A percentile compares a stretch with the other conserved stretches of the same genome.
These are phyloP conservation scores for Sphaerostilbella broomeana DNA, from an alignment of 2,329 filamentous ascomycete genomes.

Conservation along the genomic window DNA sequence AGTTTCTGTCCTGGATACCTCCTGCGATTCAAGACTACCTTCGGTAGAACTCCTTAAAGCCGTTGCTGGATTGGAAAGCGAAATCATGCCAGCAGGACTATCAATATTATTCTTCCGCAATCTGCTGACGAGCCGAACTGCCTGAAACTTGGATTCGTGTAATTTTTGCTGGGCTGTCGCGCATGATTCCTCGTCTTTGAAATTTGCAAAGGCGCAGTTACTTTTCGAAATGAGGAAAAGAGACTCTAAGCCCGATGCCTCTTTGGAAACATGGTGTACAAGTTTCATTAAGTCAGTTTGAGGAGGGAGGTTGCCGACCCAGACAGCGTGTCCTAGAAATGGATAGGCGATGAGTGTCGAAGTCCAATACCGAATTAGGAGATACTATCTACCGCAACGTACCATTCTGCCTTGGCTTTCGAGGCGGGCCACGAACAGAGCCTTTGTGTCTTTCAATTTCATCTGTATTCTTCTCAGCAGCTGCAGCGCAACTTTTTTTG, in stretches of 20 bases:
- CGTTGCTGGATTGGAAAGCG: conserved; percentile 49
- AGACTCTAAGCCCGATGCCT: conserved; percentile 74
- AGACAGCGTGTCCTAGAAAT: conserved; percentile 70
- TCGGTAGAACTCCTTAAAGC: conserved; percentile 22
- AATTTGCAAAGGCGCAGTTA: conserved; percentile 96
- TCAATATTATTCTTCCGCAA: conserved; percentile 55
- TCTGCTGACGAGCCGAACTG: conserved; percentile 78
- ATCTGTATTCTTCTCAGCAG: conserved; percentile 1
- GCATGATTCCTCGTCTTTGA: conserved; percentile 72
- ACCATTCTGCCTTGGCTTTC: conserved; percentile 54
- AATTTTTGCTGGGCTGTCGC: conserved; percentile 71
- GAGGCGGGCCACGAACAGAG: conserved; percentile 29
- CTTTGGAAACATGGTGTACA: conserved; percentile 84
- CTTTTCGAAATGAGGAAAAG: conserved; percentile 94
- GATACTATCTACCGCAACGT: too few relatives aligned
- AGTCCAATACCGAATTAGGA: too few relatives aligned
- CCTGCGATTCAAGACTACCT: background rate
- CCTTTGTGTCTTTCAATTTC: conserved; percentile 12
- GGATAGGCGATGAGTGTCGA: too few relatives aligned
- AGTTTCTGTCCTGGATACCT: background rate
- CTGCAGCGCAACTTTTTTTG: too few relatives aligned
- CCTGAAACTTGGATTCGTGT: conserved; percentile 84
- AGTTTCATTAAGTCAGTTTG: conserved; percentile 74
- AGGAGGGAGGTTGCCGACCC: conserved; percentile 90
- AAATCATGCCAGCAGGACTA: conserved; percentile 39